Evolutionary conservation across 192 early-diverging fungal species (phyloP).

Genomic region (Mortierella alpina): DNA sequence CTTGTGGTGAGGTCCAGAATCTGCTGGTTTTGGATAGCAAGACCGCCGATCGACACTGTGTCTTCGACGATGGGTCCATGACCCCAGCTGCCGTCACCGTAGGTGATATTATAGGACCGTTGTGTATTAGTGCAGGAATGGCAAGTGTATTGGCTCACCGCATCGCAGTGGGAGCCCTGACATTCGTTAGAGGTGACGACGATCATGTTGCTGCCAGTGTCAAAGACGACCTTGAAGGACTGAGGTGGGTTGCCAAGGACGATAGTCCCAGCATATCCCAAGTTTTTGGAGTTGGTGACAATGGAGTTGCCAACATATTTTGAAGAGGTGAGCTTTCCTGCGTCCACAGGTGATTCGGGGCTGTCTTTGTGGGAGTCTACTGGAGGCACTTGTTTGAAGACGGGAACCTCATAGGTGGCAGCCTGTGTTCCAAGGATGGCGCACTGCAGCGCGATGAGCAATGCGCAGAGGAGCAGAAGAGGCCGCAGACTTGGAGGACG

Average conservation of each 20-base stretch:
- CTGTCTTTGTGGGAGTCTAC: background rate
- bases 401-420: conserved; percentile 23
- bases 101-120: conserved; percentile 50
- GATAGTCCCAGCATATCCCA: conserved; percentile 91
- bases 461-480: too few relatives aligned
- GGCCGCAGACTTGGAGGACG: too few relatives aligned
- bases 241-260: conserved; percentile 86
- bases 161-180: conserved; percentile 22
- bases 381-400: conserved; percentile 9
- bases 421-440: background rate
- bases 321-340: conserved; percentile 18
- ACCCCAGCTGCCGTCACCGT: conserved; percentile 52
- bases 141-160: conserved; percentile 44
- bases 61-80: conserved; percentile 45
- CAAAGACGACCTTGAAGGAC: conserved; percentile 89
- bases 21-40: conserved; percentile 43
- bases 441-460: too few relatives aligned
- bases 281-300: conserved; percentile 36
- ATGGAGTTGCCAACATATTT: conserved; percentile 43
- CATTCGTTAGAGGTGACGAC: conserved; percentile 48
- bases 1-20: conserved; percentile 47
- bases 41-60: conserved; percentile 41
- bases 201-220: conserved; percentile 76
- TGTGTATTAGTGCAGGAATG: conserved; percentile 46
- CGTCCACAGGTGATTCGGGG: background rate